These are phyloP conservation scores for Claviceps digitariae DNA, from an alignment of 2,329 filamentous ascomycete species.

Conservation along the genomic window DNA sequence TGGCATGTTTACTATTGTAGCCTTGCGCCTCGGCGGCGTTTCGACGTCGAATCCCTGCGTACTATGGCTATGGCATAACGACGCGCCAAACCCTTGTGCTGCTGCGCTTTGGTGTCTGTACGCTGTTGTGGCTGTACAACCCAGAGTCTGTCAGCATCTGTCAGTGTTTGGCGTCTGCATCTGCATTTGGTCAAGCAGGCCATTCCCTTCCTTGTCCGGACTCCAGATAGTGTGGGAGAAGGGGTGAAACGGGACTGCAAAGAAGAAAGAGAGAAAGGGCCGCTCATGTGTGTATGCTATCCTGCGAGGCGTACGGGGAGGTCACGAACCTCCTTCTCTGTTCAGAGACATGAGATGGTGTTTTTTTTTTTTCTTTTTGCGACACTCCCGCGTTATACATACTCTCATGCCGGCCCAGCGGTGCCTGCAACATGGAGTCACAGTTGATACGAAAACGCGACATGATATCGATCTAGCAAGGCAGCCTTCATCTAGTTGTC, in stretches of 20 bases:
- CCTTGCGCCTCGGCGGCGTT: neutral
- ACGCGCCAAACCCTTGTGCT: neutral
- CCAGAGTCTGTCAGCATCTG: neutral
- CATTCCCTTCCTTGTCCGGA: neutral
- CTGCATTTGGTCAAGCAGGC: neutral
- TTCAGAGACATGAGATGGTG: neutral
- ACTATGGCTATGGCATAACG: neutral
- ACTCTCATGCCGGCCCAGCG: too few relatives aligned
- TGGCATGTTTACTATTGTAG: neutral
- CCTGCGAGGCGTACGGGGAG: neutral
- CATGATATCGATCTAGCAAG: neutral
- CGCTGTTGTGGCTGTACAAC: neutral
- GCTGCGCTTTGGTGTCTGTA: neutral
- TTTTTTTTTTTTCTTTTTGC: neutral
- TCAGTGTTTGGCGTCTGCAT: neutral
- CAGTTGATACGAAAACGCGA: too few relatives aligned
- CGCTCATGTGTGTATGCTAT: neutral
- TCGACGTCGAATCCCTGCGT: neutral
- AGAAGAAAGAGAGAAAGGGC: neutral
- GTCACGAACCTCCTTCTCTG: neutral
- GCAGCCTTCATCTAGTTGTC: neutral
- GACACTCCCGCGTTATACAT: too few relatives aligned
- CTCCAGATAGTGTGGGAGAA: neutral
- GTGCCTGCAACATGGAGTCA: too few relatives aligned
- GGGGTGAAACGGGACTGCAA: neutral